Conservation (phyloP, 2,329 filamentous ascomycete species). For the Pestalotiopsis sp. region DNA sequence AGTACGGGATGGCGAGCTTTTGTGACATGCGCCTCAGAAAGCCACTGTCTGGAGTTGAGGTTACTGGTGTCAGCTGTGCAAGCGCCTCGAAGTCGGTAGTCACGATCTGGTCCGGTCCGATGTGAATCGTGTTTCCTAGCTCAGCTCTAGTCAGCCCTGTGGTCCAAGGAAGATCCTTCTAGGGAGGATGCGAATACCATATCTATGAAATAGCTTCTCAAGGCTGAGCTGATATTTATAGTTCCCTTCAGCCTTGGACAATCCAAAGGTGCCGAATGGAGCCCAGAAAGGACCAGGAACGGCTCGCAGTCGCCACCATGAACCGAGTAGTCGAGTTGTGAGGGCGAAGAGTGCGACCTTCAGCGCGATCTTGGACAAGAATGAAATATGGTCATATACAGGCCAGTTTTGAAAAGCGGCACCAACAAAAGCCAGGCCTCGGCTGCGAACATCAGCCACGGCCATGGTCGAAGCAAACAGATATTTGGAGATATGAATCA, state of each 20-base stretch:
- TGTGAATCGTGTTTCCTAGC: background rate
- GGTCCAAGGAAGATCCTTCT: background rate
- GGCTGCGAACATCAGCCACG: no score
- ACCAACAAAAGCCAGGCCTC: no score
- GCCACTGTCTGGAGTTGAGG: background rate
- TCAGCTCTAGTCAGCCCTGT: background rate
- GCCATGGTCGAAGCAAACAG: no score
- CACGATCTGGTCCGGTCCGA: background rate
- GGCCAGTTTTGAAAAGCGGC: no score
- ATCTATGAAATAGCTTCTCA: background rate
- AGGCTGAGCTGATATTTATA: background rate
- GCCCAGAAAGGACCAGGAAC: background rate
- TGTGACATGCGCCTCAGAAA: background rate
- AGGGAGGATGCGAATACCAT: background rate
- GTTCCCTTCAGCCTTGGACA: background rate
- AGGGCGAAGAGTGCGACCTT: background rate
- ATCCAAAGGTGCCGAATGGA: no score
- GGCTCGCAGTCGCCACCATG: conserved; percentile 1
- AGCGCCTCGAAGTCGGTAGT: background rate
- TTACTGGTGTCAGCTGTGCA: background rate
- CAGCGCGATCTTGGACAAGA: background rate
- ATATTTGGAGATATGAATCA: no score
- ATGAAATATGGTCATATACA: background rate
- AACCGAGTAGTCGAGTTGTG: background rate
- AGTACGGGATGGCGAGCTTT: background rate